Base-by-base conservation (phyloP, 2,329 filamentous ascomycete species). In the Fusarium pilosicola region DNA sequence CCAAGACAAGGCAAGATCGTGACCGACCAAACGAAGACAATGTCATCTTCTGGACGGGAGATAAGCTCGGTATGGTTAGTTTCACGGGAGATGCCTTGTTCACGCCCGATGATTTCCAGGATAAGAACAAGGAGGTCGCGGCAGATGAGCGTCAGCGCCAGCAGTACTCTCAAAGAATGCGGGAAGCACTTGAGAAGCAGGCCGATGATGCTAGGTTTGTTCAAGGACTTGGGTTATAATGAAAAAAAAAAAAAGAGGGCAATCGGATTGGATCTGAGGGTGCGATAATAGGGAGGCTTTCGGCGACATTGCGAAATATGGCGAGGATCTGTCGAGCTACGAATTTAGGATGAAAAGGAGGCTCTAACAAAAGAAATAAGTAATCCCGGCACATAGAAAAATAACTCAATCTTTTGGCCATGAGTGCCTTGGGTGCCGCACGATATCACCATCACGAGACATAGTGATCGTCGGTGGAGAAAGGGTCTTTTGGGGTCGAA, bases 1-100 rank as follows among this genome's bases (percentile, higher is more conserved):
- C 89, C 6, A 81, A 83, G 58, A 84, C 85, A 8, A 54, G 79
- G 72, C 65, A 66, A 32, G 82, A 69, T 48, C 70, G 77, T n/a
- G 73, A 77, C 41, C 69, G 78, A 39, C 76, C 79, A 17, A 90
- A 89, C 74, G 80, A 89, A 56, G 91, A 94, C 77, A 92, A 96
- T 76, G 82, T 98, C 18, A 81, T 97, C 8, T 86, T 97, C 52
- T 97, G 95, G 95, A 97, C 95, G 0, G 95, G 94, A 24, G 94
- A 97, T 66, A 91, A 91, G 72, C 84, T 97, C 52, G 95, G 94
- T 1, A 85, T 96, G 65, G 81, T 97, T 26, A 86, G 84, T 62
- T 93, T 93, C 78, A 89, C 90, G 2, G 83, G 85, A 44, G 79
- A 82, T 77, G 81, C 86, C 9, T 84, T 86, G 2, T 89, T 88